Conservation (phyloP, 2,329 filamentous ascomycete species). For the Thermothelomyces thermophilus region DNA sequence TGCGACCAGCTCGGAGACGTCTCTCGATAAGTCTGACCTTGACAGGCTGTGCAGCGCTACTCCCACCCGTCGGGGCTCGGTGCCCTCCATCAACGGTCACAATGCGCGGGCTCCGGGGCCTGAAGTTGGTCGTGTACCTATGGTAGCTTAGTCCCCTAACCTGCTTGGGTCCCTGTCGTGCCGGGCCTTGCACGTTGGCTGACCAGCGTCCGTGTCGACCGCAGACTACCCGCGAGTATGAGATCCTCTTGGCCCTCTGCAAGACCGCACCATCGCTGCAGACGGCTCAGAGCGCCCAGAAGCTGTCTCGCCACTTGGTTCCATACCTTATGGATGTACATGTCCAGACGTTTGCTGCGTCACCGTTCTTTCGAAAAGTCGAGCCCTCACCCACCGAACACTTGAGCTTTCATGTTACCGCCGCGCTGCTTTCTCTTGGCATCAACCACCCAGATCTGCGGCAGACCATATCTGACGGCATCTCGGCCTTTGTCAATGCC, state of each 20-base stretch:
- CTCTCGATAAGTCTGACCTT: conserved; percentile 57
- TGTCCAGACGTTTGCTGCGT: conserved; percentile 67
- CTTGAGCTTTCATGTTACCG: conserved; percentile 70
- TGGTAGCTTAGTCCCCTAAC: conserved; percentile 41
- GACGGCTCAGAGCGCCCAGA: conserved; percentile 65
- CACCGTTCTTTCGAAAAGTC: conserved; percentile 74
- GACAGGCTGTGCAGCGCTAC: conserved; percentile 56
- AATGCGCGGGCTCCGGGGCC: conserved; percentile 22
- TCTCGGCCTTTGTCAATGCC: conserved; percentile 66
- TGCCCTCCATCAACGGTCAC: conserved; percentile 43
- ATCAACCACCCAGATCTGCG: conserved; percentile 64
- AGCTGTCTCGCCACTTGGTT: conserved; percentile 69
- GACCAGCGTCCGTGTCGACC: conserved; percentile 10
- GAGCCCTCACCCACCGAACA: conserved; percentile 86
- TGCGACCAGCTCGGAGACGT: conserved; percentile 44
- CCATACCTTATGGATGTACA: conserved; percentile 84
- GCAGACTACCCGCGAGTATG: conserved; percentile 81
- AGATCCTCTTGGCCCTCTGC: conserved; percentile 85
- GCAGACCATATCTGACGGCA: conserved; percentile 56
- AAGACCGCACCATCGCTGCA: conserved; percentile 75
- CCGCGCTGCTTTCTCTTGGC: conserved; percentile 75
- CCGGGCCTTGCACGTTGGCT: neutral
- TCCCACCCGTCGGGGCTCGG: conserved; percentile 38
- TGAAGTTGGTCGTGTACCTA: conserved; percentile 49
- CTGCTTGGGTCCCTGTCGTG: neutral